Percentiles rank a stretch among this genome's conserved stretches.
Conservation (phyloP, 169 alveolate genomes). For the Babesia ovata region DNA sequence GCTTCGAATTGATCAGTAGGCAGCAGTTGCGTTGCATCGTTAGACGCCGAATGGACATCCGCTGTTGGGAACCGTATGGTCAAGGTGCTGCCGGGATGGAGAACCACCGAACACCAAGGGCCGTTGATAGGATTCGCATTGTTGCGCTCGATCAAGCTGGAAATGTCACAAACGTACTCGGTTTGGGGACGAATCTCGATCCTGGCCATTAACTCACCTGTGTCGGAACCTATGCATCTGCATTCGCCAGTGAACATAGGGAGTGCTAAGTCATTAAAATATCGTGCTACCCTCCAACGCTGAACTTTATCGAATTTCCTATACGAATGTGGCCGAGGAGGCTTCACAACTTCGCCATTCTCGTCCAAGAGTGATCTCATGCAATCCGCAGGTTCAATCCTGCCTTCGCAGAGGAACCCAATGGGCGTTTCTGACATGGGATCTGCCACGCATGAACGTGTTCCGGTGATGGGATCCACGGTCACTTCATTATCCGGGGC, state of each 20-base stretch:
- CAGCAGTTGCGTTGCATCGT: neutral
- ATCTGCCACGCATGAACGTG: conserved; percentile 21
- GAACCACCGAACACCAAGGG: conserved; percentile 15
- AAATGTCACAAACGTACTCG: conserved; percentile 13
- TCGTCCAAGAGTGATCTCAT: neutral
- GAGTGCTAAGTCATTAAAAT: neutral
- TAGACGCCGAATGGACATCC: neutral
- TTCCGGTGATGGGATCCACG: conserved; percentile 7
- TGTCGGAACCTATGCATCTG: neutral
- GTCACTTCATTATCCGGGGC: neutral
- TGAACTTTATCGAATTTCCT: too few relatives aligned
- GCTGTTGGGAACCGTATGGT: conserved; percentile 5
- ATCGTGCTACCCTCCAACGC: neutral
- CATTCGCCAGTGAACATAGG: neutral
- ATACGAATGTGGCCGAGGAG: neutral
- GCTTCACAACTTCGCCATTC: neutral
- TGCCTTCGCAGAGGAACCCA: conserved; percentile 27
- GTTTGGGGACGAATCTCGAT: neutral
- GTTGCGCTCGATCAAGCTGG: neutral
- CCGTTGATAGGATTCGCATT: neutral
- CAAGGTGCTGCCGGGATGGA: conserved; percentile 14
- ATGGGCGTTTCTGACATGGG: neutral
- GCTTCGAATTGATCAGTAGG: too few relatives aligned
- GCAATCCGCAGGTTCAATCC: conserved; percentile 3
- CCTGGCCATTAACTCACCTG: neutral